phyloP scores from a whole-genome alignment of 208 protist species.

The Trypanosoma grayi region DNA sequence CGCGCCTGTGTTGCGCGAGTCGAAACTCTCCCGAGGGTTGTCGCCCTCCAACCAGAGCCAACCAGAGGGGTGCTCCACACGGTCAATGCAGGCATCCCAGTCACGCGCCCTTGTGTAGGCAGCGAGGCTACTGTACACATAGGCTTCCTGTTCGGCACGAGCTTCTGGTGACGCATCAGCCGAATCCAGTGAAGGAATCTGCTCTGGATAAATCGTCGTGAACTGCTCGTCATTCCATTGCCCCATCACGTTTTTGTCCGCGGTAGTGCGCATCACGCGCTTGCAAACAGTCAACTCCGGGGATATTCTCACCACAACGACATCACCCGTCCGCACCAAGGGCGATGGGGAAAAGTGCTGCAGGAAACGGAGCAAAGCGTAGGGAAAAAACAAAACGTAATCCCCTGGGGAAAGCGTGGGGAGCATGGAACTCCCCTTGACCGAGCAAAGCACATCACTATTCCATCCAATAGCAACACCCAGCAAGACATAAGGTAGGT shows the following conservation, averaged over 20 bases:
- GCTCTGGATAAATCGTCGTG: constrained; percentile 14
- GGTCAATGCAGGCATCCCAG: constrained; percentile 69
- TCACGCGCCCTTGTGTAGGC: constrained; percentile 25
- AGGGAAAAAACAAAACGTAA: constrained; percentile 69
- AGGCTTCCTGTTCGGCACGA: background rate
- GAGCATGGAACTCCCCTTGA: constrained; percentile 75
- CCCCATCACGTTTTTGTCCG: constrained; percentile 25
- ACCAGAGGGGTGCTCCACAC: constrained; percentile 31
- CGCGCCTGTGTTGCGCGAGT: constrained; percentile 63
- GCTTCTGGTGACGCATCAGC: background rate
- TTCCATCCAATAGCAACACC: constrained; percentile 75
- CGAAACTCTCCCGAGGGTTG: constrained; percentile 68
- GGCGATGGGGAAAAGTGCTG: constrained; percentile 25
- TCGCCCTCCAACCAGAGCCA: constrained; percentile 88
- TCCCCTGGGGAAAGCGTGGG: constrained; percentile 68
- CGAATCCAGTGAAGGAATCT: constrained; percentile 14
- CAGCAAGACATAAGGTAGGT: constrained; percentile 58
- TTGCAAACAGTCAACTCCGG: constrained; percentile 76
- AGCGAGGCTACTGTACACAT: background rate
- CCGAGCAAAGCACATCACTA: constrained; percentile 55
- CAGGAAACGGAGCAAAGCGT: constrained; percentile 30
- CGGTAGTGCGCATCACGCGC: constrained; percentile 51
- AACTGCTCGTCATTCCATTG: constrained; percentile 51
- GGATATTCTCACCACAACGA: constrained; percentile 69
- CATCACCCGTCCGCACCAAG: constrained; percentile 44